These are phyloP conservation scores for Fraxinus baroniana DNA, from an alignment of 305 asterid species.

Conservation along the genomic window DNA sequence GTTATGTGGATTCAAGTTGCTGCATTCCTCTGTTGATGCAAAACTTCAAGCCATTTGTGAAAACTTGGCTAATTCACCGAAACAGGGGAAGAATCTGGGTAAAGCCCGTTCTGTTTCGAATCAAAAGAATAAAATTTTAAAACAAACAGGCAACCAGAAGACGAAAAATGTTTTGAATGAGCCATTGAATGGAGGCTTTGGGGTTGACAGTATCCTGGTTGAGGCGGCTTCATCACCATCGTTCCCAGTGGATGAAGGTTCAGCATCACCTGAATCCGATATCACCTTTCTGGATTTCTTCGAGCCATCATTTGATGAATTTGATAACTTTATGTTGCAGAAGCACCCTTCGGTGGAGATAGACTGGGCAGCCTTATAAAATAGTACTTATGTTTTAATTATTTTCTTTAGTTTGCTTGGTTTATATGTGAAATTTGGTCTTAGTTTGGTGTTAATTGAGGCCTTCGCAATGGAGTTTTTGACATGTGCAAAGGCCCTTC, in stretches of 20 bases:
- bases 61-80: constrained; percentile 43
- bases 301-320: constrained; percentile 54
- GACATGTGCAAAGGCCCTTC: constrained; percentile 61
- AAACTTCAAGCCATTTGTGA: constrained; percentile 70
- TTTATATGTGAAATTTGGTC: not conserved
- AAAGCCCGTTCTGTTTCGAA: constrained; percentile 6
- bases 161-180: constrained; percentile 18
- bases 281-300: constrained; percentile 44
- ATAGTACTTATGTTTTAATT: not conserved
- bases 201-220: constrained; percentile 31
- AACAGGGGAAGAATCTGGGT: constrained; percentile 38
- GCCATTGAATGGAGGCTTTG: constrained; percentile 19
- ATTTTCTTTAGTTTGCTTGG: constrained; percentile 6
- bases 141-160: constrained; percentile 15
- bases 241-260: constrained; percentile 7
- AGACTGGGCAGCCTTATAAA: constrained; percentile 71
- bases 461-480: constrained; percentile 74
- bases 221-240: constrained; percentile 26
- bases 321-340: constrained; percentile 44
- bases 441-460: constrained; percentile 23
- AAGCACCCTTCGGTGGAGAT: constrained; percentile 81
- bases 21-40: constrained; percentile 66
- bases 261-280: constrained; percentile 55
- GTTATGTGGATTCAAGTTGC: constrained; percentile 46
- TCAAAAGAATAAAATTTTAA: not conserved